Percentiles rank a stretch among this genome's conserved stretches.
Conservation (phyloP, 306 rosid species). For the Macrotyloma uniflorum region DNA sequence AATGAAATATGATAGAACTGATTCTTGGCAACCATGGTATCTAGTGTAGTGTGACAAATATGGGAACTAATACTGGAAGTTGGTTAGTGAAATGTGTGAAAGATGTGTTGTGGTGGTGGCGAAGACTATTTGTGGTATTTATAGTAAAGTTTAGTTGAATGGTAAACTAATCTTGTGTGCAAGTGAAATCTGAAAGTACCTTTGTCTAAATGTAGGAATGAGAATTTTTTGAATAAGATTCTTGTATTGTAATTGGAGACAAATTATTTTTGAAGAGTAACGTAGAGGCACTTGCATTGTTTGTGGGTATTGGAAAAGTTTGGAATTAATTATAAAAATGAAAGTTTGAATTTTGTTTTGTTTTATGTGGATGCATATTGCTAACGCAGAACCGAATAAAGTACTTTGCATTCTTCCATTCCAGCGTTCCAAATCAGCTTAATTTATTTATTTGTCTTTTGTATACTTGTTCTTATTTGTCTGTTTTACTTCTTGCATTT, state of each 20-base stretch:
- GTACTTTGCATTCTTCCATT: no score
- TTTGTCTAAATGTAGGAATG: not conserved
- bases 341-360: no score
- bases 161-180: not conserved
- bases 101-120: not conserved
- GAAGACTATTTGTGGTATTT: not conserved
- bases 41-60: not conserved
- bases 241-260: not conserved
- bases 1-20: constrained; percentile 12
- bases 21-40: constrained; percentile 30
- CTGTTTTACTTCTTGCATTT: no score
- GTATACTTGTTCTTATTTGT: no score
- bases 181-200: no score
- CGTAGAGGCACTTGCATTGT: no score
- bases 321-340: not conserved
- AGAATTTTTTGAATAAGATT: not conserved
- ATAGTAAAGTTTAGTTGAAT: constrained; percentile 16
- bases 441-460: no score
- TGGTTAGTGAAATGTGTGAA: not conserved
- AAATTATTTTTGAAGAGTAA: no score
- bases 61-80: not conserved
- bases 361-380: no score
- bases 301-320: not conserved
- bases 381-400: no score
- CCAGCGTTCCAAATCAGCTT: no score